A percentile compares a stretch with the other conserved stretches of the same genome.
These are phyloP conservation scores for Cordia subcordata DNA, from an alignment of 257 asterid species.

Conservation along the genomic window DNA sequence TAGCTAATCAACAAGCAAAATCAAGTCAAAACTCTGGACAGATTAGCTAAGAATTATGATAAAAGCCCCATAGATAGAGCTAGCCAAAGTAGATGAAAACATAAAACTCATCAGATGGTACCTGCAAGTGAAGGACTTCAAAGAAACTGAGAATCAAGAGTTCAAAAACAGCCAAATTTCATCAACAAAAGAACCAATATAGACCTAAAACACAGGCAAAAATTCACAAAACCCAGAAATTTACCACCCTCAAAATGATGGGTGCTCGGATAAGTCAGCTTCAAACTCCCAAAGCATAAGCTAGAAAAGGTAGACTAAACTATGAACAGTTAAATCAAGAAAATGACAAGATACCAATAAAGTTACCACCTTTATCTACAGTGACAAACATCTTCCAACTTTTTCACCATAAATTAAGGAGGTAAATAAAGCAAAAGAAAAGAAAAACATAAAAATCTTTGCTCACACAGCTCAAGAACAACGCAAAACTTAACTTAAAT, in stretches of 20 bases:
- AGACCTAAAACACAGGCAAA: constrained; percentile 9
- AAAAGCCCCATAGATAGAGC: background rate
- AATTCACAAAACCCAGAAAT: background rate
- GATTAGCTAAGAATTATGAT: too few species aligned
- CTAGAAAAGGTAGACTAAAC: constrained; percentile 27
- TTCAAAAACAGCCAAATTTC: constrained; percentile 10
- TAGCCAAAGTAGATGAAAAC: background rate
- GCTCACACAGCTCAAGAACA: background rate
- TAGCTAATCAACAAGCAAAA: too few species aligned
- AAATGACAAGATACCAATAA: constrained; percentile 36
- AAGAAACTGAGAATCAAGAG: constrained; percentile 9
- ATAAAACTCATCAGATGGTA: constrained; percentile 4
- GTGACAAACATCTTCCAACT: constrained; percentile 12
- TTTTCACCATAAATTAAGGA: background rate
- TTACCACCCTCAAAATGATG: background rate
- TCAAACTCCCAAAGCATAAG: background rate
- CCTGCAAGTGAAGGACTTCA: background rate
- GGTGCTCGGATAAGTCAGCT: background rate
- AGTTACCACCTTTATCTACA: constrained; percentile 36
- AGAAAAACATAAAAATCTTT: background rate
- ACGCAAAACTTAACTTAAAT: background rate
- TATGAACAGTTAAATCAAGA: constrained; percentile 17
- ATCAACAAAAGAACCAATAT: constrained; percentile 1
- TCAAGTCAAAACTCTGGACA: too few species aligned
- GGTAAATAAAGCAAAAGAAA: too few species aligned